A percentile compares a stretch with the other conserved stretches of the same genome.
phyloP scores from a whole-genome alignment of 2,329 filamentous ascomycete genomes.

The Verticillium longisporum region DNA sequence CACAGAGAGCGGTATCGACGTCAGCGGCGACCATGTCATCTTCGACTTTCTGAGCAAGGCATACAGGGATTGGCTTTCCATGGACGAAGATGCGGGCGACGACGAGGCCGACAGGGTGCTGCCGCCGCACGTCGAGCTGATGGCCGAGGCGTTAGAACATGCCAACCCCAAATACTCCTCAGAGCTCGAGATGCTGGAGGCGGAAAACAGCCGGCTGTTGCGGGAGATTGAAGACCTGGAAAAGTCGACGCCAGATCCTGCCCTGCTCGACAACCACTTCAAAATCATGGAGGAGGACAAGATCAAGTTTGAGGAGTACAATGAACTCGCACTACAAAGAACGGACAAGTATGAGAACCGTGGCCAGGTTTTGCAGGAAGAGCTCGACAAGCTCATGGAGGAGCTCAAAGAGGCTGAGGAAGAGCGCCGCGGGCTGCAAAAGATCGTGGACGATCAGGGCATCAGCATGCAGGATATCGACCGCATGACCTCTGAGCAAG shows the following conservation, averaged over 20 bases:
- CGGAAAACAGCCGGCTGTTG: constrained; percentile 71
- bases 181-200: constrained; percentile 79
- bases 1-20: constrained; percentile 78
- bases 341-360: constrained; percentile 83
- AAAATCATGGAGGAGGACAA: constrained; percentile 93
- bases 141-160: constrained; percentile 81
- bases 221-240: constrained; percentile 87
- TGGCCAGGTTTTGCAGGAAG: constrained; percentile 75
- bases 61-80: constrained; percentile 89
- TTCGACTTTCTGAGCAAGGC: constrained; percentile 86
- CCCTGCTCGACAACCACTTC: constrained; percentile 80
- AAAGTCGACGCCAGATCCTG: constrained; percentile 76
- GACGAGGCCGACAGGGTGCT: constrained; percentile 76
- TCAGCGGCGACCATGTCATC: constrained; percentile 85
- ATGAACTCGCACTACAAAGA: constrained; percentile 73
- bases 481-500: constrained; percentile 93
- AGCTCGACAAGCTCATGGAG: constrained; percentile 69
- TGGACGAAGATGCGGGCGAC: constrained; percentile 82
- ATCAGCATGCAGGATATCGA: constrained; percentile 98
- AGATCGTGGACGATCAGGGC: constrained; percentile 83
- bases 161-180: constrained; percentile 80
- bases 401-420: constrained; percentile 77
- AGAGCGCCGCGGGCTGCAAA: constrained; percentile 73
- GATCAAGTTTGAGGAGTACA: constrained; percentile 93
- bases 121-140: constrained; percentile 75